These are phyloP conservation scores for Groenewaldozyma auringiensis DNA, from an alignment of 1,139 yeast species.

Conservation along the genomic window DNA sequence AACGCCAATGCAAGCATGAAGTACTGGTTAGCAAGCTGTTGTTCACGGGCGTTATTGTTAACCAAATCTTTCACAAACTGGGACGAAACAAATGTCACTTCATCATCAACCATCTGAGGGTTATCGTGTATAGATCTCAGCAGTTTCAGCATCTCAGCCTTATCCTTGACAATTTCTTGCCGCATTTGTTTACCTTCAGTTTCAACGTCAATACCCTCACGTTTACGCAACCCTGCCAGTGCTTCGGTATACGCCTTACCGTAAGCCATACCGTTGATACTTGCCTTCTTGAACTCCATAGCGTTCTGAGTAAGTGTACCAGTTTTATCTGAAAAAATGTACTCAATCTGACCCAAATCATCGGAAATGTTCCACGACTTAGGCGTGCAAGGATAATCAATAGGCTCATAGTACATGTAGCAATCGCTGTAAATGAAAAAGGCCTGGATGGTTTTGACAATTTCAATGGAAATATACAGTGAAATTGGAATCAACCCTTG, in stretches of 20 bases:
- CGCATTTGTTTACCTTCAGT: conserved; percentile 60
- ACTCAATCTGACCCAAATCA: conserved; percentile 94
- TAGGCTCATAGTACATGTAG: conserved; percentile 71
- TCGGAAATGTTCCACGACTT: conserved; percentile 96
- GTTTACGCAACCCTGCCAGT: conserved; percentile 80
- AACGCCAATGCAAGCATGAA: conserved; percentile 85
- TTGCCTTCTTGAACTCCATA: conserved; percentile 93
- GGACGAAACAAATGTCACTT: conserved; percentile 72
- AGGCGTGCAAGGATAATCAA: conserved; percentile 94
- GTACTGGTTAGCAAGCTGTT: conserved; percentile 57
- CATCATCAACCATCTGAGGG: conserved; percentile 54
- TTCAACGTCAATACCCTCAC: conserved; percentile 75
- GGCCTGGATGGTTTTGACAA: conserved; percentile 90
- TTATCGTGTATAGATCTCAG: conserved; percentile 44
- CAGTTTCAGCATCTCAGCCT: conserved; percentile 52
- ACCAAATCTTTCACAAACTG: conserved; percentile 49
- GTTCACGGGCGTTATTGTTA: conserved; percentile 46
- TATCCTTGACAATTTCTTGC: conserved; percentile 55
- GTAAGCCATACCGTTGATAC: conserved; percentile 78
- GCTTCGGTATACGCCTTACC: conserved; percentile 97
- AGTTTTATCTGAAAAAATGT: conserved; percentile 91
- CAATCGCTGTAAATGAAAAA: conserved; percentile 85
- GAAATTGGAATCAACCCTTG: conserved; percentile 94
- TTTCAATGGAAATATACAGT: conserved; percentile 87
- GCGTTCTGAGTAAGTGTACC: conserved; percentile 95